These are phyloP conservation scores for Metschnikowia picachoensis DNA, from an alignment of 805 yeast species.

Conservation along the genomic window DNA sequence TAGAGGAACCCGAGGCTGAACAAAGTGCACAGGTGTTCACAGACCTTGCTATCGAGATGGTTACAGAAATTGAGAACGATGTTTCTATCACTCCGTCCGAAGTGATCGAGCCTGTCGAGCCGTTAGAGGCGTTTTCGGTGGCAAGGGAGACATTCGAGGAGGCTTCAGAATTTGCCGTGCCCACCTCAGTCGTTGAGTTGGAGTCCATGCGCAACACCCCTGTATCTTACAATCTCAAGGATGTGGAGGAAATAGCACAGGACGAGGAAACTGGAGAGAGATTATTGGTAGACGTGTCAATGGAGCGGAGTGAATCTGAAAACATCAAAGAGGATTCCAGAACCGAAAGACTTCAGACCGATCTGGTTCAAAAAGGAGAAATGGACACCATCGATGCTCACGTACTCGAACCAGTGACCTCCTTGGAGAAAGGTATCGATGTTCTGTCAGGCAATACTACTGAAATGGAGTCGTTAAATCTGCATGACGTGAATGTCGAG, in stretches of 20 bases:
- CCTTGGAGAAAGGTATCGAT: no score
- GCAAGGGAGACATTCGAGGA: conserved; percentile 11
- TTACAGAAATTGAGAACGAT: conserved; percentile 1
- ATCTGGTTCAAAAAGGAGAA: no score
- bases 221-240: not conserved
- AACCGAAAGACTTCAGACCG: no score
- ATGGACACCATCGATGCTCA: no score
- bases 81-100: conserved; percentile 3
- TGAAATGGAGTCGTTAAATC: no score
- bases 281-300: no score
- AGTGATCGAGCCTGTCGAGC: conserved; percentile 13
- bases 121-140: not conserved
- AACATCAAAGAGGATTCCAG: no score
- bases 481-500: no score
- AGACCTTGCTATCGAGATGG: not conserved
- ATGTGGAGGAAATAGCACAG: not conserved
- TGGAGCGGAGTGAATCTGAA: no score
- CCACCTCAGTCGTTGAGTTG: conserved; percentile 12
- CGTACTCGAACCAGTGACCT: no score
- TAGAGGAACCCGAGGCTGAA: conserved; percentile 8
- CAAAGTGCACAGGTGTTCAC: not conserved
- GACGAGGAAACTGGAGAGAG: not conserved
- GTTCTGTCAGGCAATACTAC: no score
- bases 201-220: conserved; percentile 11
- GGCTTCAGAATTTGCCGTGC: conserved; percentile 5